A percentile compares a stretch with the other conserved stretches of the same genome.
Evolutionary conservation across 345 rosid genomes (phyloP).

Genomic region (Camelina laxa): DNA sequence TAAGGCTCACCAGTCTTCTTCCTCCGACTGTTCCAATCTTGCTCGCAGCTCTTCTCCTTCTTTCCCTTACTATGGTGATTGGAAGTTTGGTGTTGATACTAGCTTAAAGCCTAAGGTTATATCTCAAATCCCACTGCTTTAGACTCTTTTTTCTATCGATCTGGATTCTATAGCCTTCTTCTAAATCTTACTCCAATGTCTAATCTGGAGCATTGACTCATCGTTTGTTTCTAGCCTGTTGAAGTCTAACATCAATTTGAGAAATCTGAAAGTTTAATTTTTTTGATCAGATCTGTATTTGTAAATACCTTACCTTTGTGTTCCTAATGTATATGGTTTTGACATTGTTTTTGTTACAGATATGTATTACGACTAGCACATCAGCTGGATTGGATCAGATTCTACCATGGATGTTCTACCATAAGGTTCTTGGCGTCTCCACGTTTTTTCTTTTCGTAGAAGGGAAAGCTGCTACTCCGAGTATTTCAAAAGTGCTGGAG

Average conservation of each 20-base stretch:
- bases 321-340: not conserved
- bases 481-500: conserved; percentile 76
- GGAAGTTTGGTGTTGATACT: conserved; percentile 70
- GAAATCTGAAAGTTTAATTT: too few relatives aligned
- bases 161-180: conserved; percentile 12
- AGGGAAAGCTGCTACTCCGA: conserved; percentile 90
- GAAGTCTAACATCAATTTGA: not conserved
- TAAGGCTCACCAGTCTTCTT: conserved; percentile 55
- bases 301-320: conserved; percentile 1
- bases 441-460: conserved; percentile 91
- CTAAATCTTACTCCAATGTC: conserved; percentile 5
- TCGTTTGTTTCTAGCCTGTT: not conserved
- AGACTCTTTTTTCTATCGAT: conserved; percentile 1
- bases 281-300: conserved; percentile 35
- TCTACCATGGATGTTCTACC: conserved; percentile 97
- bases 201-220: not conserved
- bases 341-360: conserved; percentile 51
- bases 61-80: conserved; percentile 73
- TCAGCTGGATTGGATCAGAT: conserved; percentile 96
- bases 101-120: conserved; percentile 70
- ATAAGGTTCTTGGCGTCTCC: conserved; percentile 92
- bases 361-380: conserved; percentile 85
- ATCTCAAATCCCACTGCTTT: not conserved
- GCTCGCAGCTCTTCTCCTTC: conserved; percentile 76
- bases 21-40: conserved; percentile 66